Conservation (phyloP, 176 grass and related monocot genomes). For the Avena atlantica region DNA sequence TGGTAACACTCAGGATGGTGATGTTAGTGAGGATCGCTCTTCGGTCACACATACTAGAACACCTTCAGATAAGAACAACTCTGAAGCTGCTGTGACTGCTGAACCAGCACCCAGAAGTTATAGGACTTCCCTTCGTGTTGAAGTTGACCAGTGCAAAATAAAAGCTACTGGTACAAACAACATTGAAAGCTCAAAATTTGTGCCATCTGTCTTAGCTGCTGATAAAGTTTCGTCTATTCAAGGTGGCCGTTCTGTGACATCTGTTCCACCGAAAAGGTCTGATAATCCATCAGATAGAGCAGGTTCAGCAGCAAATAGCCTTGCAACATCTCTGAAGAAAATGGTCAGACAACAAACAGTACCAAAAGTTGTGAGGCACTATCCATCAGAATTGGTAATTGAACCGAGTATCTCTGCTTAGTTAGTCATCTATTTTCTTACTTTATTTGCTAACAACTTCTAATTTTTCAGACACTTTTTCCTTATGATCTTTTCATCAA, state of each 20-base stretch:
- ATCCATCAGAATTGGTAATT: constrained; percentile 88
- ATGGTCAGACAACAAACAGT: constrained; percentile 64
- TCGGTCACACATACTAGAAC: constrained; percentile 19
- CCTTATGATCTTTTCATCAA: constrained; percentile 91
- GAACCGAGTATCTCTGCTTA: constrained; percentile 25
- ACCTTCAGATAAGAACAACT: constrained; percentile 23
- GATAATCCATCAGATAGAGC: constrained; percentile 51
- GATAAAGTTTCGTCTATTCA: constrained; percentile 47
- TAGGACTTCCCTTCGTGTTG: constrained; percentile 29
- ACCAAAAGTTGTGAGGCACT: constrained; percentile 80
- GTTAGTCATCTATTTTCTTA: constrained; percentile 31
- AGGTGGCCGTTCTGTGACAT: constrained; percentile 30
- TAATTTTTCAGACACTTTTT: constrained; percentile 67
- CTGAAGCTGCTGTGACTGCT: constrained; percentile 33
- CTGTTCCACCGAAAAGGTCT: constrained; percentile 46
- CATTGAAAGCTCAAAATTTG: constrained; percentile 44
- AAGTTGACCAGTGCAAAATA: constrained; percentile 50
- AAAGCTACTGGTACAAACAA: constrained; percentile 23
- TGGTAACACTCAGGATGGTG: constrained; percentile 36
- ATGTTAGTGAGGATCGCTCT: constrained; percentile 36
- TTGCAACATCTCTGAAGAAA: constrained; percentile 64
- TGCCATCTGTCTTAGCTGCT: constrained; percentile 39
- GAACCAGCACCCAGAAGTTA: constrained; percentile 30
- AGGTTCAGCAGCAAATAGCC: constrained; percentile 52
- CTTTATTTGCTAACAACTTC: constrained; percentile 42